Conservation (phyloP, 164 flowering plant species). For the Vitis amurensis region DNA sequence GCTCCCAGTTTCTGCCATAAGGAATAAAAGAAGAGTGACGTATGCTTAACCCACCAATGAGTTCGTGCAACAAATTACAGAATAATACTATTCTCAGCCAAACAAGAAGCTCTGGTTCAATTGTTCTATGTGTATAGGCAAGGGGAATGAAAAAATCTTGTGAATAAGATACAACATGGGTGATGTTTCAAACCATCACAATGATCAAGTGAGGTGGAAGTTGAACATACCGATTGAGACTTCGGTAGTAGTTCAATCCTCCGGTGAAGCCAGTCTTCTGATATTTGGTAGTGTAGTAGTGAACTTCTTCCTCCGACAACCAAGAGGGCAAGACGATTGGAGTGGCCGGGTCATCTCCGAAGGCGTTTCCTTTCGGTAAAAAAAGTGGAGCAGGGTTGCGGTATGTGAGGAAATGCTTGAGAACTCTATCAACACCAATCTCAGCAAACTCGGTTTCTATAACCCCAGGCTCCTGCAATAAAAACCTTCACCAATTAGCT, state of each 20-base stretch:
- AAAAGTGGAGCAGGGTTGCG: conserved; percentile 35
- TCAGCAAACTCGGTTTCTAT: conserved; percentile 40
- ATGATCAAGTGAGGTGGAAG: neutral
- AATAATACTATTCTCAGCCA: too few species aligned
- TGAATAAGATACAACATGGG: neutral
- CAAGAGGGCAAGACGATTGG: conserved; percentile 29
- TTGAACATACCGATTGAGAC: conserved; percentile 23
- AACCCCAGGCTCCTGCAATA: conserved; percentile 42
- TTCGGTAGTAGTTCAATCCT: conserved; percentile 42
- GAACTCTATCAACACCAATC: conserved; percentile 28
- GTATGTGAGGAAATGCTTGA: conserved; percentile 29
- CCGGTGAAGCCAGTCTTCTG: conserved; percentile 47
- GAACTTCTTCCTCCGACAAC: conserved; percentile 35
- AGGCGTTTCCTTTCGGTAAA: conserved; percentile 41
- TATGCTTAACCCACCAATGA: too few species aligned
- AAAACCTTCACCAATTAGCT: neutral
- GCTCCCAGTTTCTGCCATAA: conserved; percentile 61
- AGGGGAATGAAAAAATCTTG: neutral
- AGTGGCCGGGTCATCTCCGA: conserved; percentile 15
- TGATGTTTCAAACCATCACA: neutral
- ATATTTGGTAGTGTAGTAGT: conserved; percentile 30
- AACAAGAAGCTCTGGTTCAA: too few species aligned
- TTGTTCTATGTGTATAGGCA: neutral
- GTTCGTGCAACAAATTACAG: too few species aligned
- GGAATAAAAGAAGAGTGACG: too few species aligned